Conservation (phyloP, 2,329 filamentous ascomycete genomes). For the Alternaria gansuensis region DNA sequence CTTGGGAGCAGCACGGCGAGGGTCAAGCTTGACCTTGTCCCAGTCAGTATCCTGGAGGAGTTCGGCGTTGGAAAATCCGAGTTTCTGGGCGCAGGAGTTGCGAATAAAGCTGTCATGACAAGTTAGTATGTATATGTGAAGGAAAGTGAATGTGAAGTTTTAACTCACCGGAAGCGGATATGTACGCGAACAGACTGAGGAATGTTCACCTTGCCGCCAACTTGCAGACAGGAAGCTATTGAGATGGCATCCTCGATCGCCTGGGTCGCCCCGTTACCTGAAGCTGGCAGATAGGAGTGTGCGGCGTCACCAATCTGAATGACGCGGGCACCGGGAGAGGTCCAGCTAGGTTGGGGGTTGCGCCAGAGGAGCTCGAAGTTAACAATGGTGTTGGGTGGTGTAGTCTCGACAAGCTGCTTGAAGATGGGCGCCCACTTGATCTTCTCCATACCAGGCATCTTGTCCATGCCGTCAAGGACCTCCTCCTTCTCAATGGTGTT, state of each 20-base stretch:
- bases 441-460: conserved; percentile 54
- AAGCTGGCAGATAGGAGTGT: conserved; percentile 58
- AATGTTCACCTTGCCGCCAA: conserved; percentile 54
- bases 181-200: conserved; percentile 54
- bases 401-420: conserved; percentile 56
- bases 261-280: conserved; percentile 58
- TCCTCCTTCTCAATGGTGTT: conserved; percentile 59
- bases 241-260: conserved; percentile 60
- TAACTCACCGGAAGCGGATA: conserved; percentile 53
- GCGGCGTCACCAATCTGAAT: conserved; percentile 58
- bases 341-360: conserved; percentile 58
- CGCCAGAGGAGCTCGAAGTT: conserved; percentile 61
- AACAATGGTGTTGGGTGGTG: conserved; percentile 59
- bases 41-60: conserved; percentile 60
- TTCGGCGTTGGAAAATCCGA: conserved; percentile 59
- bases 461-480: conserved; percentile 57
- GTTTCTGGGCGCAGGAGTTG: conserved; percentile 60
- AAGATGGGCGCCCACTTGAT: conserved; percentile 58
- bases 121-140: conserved; percentile 7
- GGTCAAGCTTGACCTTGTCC: conserved; percentile 59
- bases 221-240: conserved; percentile 58
- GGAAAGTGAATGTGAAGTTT: not conserved
- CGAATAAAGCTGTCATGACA: conserved; percentile 53
- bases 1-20: conserved; percentile 55
- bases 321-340: conserved; percentile 54